Percentiles rank a stretch among this genome's conserved stretches.
Evolutionary conservation across 208 protist species (phyloP).

Genomic region (Acanthamoeba lenticulata): DNA sequence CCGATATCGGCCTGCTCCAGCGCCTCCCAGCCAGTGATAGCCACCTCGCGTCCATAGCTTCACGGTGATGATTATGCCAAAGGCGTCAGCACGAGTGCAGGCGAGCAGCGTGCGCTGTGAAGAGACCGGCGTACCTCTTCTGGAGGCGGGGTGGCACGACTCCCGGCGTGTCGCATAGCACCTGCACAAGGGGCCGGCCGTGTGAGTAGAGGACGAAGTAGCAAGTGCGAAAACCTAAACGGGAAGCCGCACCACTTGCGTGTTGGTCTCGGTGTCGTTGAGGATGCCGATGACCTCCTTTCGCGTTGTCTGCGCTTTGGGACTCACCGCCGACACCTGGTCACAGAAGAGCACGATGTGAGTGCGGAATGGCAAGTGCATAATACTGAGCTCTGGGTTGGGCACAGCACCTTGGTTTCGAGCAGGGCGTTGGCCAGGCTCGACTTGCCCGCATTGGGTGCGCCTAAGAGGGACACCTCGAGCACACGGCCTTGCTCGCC

Average conservation of each 20-base stretch:
- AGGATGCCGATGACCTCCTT: slow-evolving; percentile 69
- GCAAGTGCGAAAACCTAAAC: background rate
- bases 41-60: background rate
- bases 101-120: background rate
- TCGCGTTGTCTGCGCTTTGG: slow-evolving; percentile 73
- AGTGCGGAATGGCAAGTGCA: background rate
- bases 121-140: background rate
- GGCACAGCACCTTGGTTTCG: slow-evolving; percentile 38
- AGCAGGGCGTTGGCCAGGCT: slow-evolving; percentile 72
- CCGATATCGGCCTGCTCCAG: background rate
- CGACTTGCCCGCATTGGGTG: slow-evolving; percentile 79
- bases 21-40: background rate
- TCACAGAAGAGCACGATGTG: background rate
- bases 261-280: background rate
- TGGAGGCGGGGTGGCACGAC: background rate
- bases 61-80: no score
- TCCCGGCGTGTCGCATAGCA: background rate
- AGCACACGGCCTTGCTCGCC: background rate
- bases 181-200: background rate
- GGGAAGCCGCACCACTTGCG: background rate
- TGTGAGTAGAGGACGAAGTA: background rate
- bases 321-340: slow-evolving; percentile 63
- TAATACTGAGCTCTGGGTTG: background rate
- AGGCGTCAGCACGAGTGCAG: no score
- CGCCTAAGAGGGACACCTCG: slow-evolving; percentile 69